Evolutionary conservation across 2,329 filamentous ascomycete genomes (phyloP), one percentile per base, ranked within the genome.

Genomic region (Hymenotorrendiella dingleyae): DNA sequence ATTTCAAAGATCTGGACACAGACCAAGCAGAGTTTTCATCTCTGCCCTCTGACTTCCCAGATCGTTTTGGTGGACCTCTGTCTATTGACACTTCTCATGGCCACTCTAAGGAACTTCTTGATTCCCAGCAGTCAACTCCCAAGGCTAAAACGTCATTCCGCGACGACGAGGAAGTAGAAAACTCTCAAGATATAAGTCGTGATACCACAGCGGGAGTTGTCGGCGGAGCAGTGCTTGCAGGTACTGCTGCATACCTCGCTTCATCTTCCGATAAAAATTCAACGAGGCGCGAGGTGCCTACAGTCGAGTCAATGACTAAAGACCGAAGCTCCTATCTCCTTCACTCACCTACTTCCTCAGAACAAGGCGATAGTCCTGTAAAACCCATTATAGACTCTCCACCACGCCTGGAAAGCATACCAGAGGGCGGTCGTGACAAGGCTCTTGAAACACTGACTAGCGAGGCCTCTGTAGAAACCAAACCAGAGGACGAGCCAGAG

Each of bases 41-140:
- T 12, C 19, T 10, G n/a, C 32, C 38, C 8, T 29, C 20, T 7
- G 40, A 42, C 6, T 33, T 36, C 36, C 43, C 46, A 28, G 33
- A 33, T 30, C 44, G 21, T 23, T 43, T 36, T 11, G 22, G 28
- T 19, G 44, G 52, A n/a, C 46, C 48, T 23, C 62, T 74, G 21
- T 62, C 61, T 5, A 64, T 73, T 42, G 63, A 72, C 39, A 74
- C 70, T 10, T 52, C 62, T 12, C 42, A 62, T 16, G 51, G 56
- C 2, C 59, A 64, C 4, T 56, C 61, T 8, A 56, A 65, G 7
- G 74, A 80, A 37, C 58, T 73, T 21, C 64, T 80, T 7, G 81
- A 71, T 33, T 86, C 82, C 5, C 69, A 80, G 50, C 77, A 86
- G 56, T 73, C 74, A 1, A 89, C 84, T 1, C 84, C 85, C 1